Evolutionary conservation across 768 basidiomycete species (phyloP), one percentile per base, ranked within the genome.

Genomic region (Hypholoma sublateritium): DNA sequence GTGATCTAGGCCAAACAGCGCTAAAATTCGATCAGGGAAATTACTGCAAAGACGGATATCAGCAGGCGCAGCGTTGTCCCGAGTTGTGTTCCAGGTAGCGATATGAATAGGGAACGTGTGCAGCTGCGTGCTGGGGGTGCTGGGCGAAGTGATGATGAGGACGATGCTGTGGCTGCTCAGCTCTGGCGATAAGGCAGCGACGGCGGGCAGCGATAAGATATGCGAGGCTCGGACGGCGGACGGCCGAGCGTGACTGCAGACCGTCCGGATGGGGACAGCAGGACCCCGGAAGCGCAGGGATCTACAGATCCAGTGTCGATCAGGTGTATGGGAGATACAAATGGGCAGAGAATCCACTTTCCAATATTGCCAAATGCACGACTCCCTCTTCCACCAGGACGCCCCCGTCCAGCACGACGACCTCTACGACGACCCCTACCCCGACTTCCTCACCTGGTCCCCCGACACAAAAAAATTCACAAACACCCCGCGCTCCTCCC

Each of bases 391-490:
- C 37, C 50, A 51, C 50, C 37, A 48, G 24, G 51, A 58, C 57
- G 11, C 46, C 16, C 16, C 51, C 25, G n/a, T 53, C 57, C 41
- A 36, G 34, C 51, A 53, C 57, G 32, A 32, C 53, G 43, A 46
- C 35, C 1, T 35, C 35, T 49, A 57, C 46, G 59, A 56, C 55
- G 45, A 51, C 59, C 21, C 61, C 53, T 62, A 56, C 35, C 21
- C 46, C n/a, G 47, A 42, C 47, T 55, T 58, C 22, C 53, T 54
- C 36, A 22, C 49, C 35, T 62, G 61, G 63, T 39, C 60, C 2
- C 37, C 59, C 8, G 59, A 62, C 35, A 12, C 37, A 3, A 60
- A 61, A 55, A 64, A 64, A 36, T 56, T 32, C 28, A 32, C 28
- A 46, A 2, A n/a, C 42, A 25, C 13, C 47, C 47, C n/a, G 8